Evolutionary conservation across 1,139 yeast species (phyloP).

Genomic region (Komagataea norvegica): DNA sequence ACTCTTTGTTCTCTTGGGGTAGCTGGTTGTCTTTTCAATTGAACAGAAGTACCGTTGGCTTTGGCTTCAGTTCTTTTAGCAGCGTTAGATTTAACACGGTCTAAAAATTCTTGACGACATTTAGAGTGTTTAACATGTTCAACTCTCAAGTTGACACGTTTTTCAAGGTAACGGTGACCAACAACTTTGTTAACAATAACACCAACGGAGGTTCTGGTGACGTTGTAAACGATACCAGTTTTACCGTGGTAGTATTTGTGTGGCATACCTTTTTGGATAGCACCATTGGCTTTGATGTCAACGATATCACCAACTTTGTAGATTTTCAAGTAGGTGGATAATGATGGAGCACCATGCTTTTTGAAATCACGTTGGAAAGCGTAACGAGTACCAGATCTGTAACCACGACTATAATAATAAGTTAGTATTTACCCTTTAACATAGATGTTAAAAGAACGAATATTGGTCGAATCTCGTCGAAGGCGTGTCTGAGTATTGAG

Average conservation of each 20-base stretch:
- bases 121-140: slow-evolving; percentile 99
- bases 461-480: no score
- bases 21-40: slow-evolving; percentile 97
- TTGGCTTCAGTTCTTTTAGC: slow-evolving; percentile 92
- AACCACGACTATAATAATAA: slow-evolving; percentile 72
- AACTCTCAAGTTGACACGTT: slow-evolving; percentile 97
- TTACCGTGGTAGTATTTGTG: slow-evolving; percentile 99
- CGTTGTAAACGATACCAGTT: slow-evolving; percentile 98
- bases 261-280: slow-evolving; percentile 99
- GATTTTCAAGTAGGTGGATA: slow-evolving; percentile 95
- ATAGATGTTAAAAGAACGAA: no score
- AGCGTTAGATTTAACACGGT: slow-evolving; percentile 97
- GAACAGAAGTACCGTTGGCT: slow-evolving; percentile 86
- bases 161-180: slow-evolving; percentile 98
- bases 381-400: slow-evolving; percentile 99
- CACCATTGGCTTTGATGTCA: slow-evolving; percentile 98
- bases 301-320: slow-evolving; percentile 99
- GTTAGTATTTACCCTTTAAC: slow-evolving; percentile 19
- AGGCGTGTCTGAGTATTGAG: no score
- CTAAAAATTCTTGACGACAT: slow-evolving; percentile 98
- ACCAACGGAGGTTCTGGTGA: slow-evolving; percentile 98
- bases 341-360: slow-evolving; percentile 92
- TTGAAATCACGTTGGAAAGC: slow-evolving; percentile 99
- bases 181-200: slow-evolving; percentile 97
- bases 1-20: slow-evolving; percentile 92